Evolutionary conservation across 2,329 filamentous ascomycete species (phyloP), one percentile per base, ranked within the genome.

Genomic region (Sclerotinia nivalis): DNA sequence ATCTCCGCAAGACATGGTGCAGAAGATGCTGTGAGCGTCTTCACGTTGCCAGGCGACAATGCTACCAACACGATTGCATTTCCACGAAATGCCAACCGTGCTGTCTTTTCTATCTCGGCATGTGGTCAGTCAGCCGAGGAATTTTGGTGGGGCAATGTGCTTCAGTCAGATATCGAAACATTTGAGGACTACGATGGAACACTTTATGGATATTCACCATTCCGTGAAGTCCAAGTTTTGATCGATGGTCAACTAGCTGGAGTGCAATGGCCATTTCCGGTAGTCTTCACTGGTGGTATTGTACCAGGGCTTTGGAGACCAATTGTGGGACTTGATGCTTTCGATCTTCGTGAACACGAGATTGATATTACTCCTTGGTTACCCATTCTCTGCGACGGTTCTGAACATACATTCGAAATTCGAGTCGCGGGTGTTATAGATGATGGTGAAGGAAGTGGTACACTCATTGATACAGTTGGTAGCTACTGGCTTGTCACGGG

Each of bases 111-210:
- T 0, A 84, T 96, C n/a, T 88, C 90, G 12, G 91, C 92, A 22
- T 93, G 89, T 73, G 93, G 91, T 0, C 93, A 96, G 78, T 85
- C 85, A 0, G 81, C 84, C 22, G 93, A 96, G 80, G 93, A 96
- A 78, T 95, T 95, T 76, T 96, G 93, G 92, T 96, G 91, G 88
- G 87, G 85, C 70, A 95, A 95, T 76, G 88, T 93, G 1, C 85
- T 91, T 2, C 84, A 89, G 56, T 86, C 86, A 13, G 85, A 89
- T 72, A 83, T 83, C 4, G 73, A 84, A 49, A 84, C 85, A 4
- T 95, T 94, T 76, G 82, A 84, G 6, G 78, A 80, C 9, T 84
- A 83, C 1, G 84, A 85, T 5, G 88, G 87, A 18, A 80, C 81
- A 1, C 82, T 93, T 0, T 87, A 87, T 34, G 92, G 91, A 0